These are phyloP conservation scores for Lichina pygmaea DNA, from an alignment of 495 filamentous ascomycete species.

Conservation along the genomic window DNA sequence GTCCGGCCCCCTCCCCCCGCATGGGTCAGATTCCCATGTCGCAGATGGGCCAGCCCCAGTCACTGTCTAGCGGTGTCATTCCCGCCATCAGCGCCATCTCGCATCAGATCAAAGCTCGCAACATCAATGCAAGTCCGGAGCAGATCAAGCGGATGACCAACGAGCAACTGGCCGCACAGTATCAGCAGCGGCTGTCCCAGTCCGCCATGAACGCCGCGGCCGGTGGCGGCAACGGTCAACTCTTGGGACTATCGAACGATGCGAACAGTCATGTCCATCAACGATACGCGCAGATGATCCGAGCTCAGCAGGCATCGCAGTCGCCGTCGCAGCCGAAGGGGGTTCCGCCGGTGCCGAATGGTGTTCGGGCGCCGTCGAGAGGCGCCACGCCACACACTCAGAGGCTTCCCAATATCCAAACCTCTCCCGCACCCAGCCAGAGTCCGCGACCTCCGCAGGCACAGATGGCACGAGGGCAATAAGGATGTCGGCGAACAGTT, in stretches of 20 bases:
- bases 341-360: constrained; percentile 1
- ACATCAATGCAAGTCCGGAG: constrained; percentile 29
- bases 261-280: not conserved
- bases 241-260: constrained; percentile 8
- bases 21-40: constrained; percentile 7
- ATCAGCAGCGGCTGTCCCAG: constrained; percentile 22
- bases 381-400: constrained; percentile 3
- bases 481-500: not conserved
- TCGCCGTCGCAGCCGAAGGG: not conserved
- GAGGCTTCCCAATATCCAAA: not conserved
- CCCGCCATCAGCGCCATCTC: constrained; percentile 25
- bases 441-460: constrained; percentile 3
- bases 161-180: constrained; percentile 24
- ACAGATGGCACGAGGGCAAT: constrained; percentile 3
- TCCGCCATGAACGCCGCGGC: constrained; percentile 41
- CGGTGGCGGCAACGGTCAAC: constrained; percentile 15
- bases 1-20: constrained; percentile 23
- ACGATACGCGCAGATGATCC: constrained; percentile 40
- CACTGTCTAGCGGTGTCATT: constrained; percentile 24
- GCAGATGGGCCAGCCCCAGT: constrained; percentile 17
- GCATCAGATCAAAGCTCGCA: constrained; percentile 21
- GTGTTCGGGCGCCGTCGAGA: not conserved
- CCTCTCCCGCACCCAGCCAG: not conserved
- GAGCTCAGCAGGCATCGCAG: constrained; percentile 27
- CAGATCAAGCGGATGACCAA: constrained; percentile 31